phyloP scores from a whole-genome alignment of 2,329 filamentous ascomycete genomes.

The Neonectria faginata region DNA sequence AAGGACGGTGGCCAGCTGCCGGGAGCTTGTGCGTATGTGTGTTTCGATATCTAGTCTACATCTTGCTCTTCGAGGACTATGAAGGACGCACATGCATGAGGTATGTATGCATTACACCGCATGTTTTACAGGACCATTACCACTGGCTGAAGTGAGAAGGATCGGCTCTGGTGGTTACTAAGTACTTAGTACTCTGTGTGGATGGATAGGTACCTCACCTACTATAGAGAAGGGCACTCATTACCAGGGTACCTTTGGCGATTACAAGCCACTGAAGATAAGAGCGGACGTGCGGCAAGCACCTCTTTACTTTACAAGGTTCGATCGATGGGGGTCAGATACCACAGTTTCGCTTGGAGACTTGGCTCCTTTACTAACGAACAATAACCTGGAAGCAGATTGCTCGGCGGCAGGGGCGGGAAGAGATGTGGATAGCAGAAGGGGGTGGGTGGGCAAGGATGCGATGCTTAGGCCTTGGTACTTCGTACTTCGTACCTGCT shows the following conservation, averaged over 20 bases:
- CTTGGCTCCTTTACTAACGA: constrained; percentile 11
- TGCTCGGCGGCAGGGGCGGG: constrained; percentile 18
- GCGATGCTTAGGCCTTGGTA: constrained; percentile 15
- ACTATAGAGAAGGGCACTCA: background rate
- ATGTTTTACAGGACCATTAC: background rate
- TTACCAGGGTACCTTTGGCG: background rate
- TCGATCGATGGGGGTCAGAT: constrained; percentile 14
- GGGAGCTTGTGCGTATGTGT: too few relatives aligned
- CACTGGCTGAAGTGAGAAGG: background rate
- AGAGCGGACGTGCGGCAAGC: background rate
- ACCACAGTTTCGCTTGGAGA: constrained; percentile 14
- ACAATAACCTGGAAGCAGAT: constrained; percentile 3
- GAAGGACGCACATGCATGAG: too few relatives aligned
- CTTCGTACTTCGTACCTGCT: too few relatives aligned
- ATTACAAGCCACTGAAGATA: background rate
- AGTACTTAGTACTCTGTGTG: too few relatives aligned
- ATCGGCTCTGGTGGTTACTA: too few relatives aligned
- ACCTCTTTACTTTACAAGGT: background rate
- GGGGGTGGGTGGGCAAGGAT: constrained; percentile 13
- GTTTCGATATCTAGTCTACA: too few relatives aligned
- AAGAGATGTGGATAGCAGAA: background rate
- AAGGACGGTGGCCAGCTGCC: too few relatives aligned
- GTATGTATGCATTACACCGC: background rate
- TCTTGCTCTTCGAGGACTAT: too few relatives aligned
- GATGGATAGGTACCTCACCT: too few relatives aligned